Percentiles rank a stretch among this genome's conserved stretches.
Evolutionary conservation across 2,329 filamentous ascomycete species (phyloP).

Genomic region (Akanthomyces dipterigenus): DNA sequence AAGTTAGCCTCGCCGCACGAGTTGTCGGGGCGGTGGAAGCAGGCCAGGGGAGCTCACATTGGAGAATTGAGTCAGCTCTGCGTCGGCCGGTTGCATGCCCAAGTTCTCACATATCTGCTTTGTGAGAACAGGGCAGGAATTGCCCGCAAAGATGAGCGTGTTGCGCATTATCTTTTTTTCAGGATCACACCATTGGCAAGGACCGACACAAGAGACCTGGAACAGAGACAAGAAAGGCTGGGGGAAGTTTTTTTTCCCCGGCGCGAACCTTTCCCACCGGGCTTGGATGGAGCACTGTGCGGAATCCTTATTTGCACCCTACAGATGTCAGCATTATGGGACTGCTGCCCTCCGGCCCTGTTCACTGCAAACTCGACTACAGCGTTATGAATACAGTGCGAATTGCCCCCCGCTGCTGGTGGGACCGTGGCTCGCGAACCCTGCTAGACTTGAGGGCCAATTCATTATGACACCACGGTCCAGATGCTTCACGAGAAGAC

Average conservation of each 20-base stretch:
- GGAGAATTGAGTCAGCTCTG: slow-evolving; percentile 63
- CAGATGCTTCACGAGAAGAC: neutral
- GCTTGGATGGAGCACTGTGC: slow-evolving; percentile 1
- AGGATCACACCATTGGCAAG: slow-evolving; percentile 19
- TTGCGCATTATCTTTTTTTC: slow-evolving; percentile 51
- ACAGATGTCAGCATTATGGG: too few relatives aligned
- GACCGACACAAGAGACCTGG: slow-evolving; percentile 17
- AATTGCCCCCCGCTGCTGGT: neutral
- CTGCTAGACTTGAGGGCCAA: neutral
- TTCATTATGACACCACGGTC: neutral
- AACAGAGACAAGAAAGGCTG: slow-evolving; percentile 18
- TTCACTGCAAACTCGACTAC: neutral
- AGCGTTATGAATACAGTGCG: slow-evolving; percentile 6
- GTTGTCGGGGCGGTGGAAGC: slow-evolving; percentile 2
- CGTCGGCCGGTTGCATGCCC: slow-evolving; percentile 57
- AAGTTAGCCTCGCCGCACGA: slow-evolving; percentile 14
- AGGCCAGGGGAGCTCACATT: slow-evolving; percentile 47
- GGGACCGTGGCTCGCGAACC: slow-evolving; percentile 4
- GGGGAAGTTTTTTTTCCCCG: slow-evolving; percentile 7
- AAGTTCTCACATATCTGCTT: slow-evolving; percentile 61
- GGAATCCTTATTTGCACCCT: neutral
- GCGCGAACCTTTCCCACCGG: neutral
- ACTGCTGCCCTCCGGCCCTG: too few relatives aligned
- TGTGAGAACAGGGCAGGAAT: slow-evolving; percentile 58
- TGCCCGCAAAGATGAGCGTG: slow-evolving; percentile 62